Percentiles rank a stretch among this genome's conserved stretches.
phyloP scores from a whole-genome alignment of 2,329 filamentous ascomycete genomes.

The Aspergillus intermedius region DNA sequence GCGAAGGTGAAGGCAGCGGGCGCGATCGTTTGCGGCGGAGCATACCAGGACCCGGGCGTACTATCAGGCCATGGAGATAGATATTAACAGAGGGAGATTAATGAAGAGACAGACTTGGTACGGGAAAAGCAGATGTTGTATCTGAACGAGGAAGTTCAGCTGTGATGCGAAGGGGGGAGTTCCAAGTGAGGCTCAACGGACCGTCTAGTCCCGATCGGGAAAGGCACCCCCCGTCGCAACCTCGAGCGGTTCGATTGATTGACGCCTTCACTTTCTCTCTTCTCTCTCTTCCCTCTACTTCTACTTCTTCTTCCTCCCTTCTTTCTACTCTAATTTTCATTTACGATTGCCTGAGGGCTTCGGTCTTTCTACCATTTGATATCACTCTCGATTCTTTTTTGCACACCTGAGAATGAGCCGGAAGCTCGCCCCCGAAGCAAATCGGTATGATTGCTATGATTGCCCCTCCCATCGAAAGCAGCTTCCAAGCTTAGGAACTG shows the following conservation, averaged over 20 bases:
- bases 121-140: neutral
- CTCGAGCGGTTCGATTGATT: conserved; percentile 22
- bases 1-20: neutral
- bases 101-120: neutral
- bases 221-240: conserved; percentile 15
- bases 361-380: conserved; percentile 10
- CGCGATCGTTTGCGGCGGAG: conserved; percentile 15
- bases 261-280: conserved; percentile 13
- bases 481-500: conserved; percentile 9
- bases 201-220: conserved; percentile 16
- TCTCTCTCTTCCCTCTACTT: conserved; percentile 6
- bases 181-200: conserved; percentile 13
- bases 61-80: neutral
- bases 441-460: conserved; percentile 61
- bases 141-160: neutral
- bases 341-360: conserved; percentile 5
- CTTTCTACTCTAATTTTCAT: conserved; percentile 1
- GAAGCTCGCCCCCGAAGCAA: conserved; percentile 99
- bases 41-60: neutral
- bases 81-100: neutral
- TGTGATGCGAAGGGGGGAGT: neutral
- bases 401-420: conserved; percentile 36
- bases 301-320: conserved; percentile 2
- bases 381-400: conserved; percentile 10
- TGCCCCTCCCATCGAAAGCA: conserved; percentile 20